A percentile compares a stretch with the other conserved stretches of the same genome.
Evolutionary conservation across 2,329 filamentous ascomycete genomes (phyloP).

Genomic region (Diplodia seriata): DNA sequence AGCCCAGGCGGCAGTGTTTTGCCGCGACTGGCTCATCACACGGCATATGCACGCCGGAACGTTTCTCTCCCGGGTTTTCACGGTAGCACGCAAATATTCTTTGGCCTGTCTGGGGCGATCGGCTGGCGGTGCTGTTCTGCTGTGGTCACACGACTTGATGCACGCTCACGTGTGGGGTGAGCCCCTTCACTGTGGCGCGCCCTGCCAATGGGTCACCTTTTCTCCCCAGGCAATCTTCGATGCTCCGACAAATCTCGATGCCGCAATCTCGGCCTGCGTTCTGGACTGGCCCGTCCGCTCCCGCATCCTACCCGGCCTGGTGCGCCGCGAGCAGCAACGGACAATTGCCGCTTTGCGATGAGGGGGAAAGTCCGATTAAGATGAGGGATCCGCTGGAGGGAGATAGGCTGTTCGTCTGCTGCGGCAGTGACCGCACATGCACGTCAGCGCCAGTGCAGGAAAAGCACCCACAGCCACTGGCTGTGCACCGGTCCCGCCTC

Average conservation of each 20-base stretch:
- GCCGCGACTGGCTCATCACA: neutral
- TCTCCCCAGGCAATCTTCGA: neutral
- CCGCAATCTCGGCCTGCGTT: neutral
- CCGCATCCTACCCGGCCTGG: neutral
- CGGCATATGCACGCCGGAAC: slow-evolving; percentile 3
- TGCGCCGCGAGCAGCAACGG: neutral
- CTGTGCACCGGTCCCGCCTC: neutral
- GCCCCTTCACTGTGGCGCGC: neutral
- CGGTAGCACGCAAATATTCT: slow-evolving; percentile 4
- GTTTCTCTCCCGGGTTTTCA: slow-evolving; percentile 12
- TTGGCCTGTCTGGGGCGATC: neutral
- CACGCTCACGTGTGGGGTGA: slow-evolving; percentile 17
- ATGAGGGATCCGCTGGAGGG: neutral
- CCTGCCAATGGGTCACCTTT: neutral
- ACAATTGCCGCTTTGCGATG: slow-evolving; percentile 1
- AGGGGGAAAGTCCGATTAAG: slow-evolving; percentile 17
- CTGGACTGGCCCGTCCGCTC: neutral
- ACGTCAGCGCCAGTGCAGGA: slow-evolving; percentile 22
- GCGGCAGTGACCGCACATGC: slow-evolving; percentile 9
- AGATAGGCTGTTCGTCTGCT: neutral
- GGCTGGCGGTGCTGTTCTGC: neutral
- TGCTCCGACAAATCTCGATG: neutral
- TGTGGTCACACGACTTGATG: slow-evolving; percentile 11
- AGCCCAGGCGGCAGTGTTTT: neutral
- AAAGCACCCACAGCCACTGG: neutral